Percentiles rank a stretch among this genome's conserved stretches.
Conservation (phyloP, 2,329 filamentous ascomycete species). For the Aschersonia sp. region DNA sequence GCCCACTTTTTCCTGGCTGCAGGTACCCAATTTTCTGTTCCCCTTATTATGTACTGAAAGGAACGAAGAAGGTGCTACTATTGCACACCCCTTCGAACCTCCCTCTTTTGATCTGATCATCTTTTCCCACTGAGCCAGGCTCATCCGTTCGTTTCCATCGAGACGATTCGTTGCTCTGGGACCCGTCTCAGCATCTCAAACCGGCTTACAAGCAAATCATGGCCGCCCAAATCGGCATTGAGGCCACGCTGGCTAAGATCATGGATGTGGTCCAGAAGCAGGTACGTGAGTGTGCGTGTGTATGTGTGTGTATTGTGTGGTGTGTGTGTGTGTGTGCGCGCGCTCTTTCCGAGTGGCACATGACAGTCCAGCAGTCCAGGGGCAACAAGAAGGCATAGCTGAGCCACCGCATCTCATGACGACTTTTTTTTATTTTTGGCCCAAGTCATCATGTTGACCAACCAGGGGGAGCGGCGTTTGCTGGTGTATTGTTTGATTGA, state of each 20-base stretch:
- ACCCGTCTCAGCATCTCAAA: neutral
- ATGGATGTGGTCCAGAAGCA: slow-evolving; percentile 10
- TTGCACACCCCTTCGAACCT: neutral
- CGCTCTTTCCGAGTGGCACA: too few species aligned
- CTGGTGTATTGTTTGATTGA: too few species aligned
- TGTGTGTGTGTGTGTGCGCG: too few species aligned
- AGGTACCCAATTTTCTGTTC: slow-evolving; percentile 2
- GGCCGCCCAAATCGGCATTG: slow-evolving; percentile 7
- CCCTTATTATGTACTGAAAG: neutral
- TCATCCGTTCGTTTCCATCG: neutral
- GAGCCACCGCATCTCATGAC: too few species aligned
- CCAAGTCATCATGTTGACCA: too few species aligned
- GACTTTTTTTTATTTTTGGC: too few species aligned
- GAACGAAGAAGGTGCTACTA: neutral
- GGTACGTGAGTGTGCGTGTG: slow-evolving; percentile 3
- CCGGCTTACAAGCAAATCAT: neutral
- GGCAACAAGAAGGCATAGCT: too few species aligned
- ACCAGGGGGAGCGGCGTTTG: too few species aligned
- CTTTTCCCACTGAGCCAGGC: neutral
- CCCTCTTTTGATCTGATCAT: slow-evolving; percentile 1
- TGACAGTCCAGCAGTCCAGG: too few species aligned
- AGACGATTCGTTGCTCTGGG: neutral
- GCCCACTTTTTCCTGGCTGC: neutral
- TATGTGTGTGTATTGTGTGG: too few species aligned
- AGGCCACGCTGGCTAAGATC: slow-evolving; percentile 8